Conservation (phyloP, 805 yeast species). For the Ascoidea tarda region DNA sequence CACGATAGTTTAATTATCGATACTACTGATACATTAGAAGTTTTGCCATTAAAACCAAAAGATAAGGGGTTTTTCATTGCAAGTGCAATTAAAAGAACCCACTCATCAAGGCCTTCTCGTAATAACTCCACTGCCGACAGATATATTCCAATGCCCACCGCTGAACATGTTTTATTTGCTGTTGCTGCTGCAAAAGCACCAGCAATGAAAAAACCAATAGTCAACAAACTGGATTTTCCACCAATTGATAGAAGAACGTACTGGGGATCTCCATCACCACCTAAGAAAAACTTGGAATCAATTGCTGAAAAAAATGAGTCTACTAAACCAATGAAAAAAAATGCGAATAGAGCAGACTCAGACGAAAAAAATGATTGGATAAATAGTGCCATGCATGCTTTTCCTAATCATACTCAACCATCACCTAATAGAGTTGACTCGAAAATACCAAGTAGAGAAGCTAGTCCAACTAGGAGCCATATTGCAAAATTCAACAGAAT, state of each 20-base stretch:
- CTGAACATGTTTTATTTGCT: background rate
- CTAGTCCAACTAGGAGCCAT: background rate
- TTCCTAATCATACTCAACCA: background rate
- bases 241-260: too few relatives aligned
- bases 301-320: background rate
- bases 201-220: background rate
- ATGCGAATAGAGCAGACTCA: background rate
- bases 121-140: background rate
- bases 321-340: background rate
- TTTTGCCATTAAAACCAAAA: background rate
- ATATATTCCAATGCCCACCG: background rate
- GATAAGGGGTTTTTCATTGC: background rate
- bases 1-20: too few relatives aligned
- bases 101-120: background rate
- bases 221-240: too few relatives aligned
- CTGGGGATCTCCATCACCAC: background rate
- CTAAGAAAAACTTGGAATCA: background rate
- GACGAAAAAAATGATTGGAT: background rate
- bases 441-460: background rate
- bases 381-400: background rate
- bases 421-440: background rate
- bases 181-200: background rate
- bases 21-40: too few relatives aligned
- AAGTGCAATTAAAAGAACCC: background rate
- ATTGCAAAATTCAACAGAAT: background rate